These are phyloP conservation scores for Durotheca rogersii DNA, from an alignment of 495 filamentous ascomycete species.

Conservation along the genomic window DNA sequence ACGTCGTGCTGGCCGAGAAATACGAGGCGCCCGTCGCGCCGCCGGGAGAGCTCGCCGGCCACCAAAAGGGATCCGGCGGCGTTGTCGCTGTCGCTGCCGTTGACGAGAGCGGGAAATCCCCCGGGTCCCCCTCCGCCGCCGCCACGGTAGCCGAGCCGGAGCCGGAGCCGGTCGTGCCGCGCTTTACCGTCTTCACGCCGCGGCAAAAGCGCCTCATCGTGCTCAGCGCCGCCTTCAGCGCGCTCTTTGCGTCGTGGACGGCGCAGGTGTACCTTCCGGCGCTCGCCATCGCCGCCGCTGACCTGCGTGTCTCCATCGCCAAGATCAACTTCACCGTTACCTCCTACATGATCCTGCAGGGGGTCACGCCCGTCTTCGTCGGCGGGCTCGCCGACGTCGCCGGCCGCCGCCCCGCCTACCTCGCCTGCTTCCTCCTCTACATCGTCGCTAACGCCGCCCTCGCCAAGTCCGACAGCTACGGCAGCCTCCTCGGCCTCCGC, in stretches of 20 bases:
- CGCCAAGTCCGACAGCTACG: slow-evolving; percentile 51
- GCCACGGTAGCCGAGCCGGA: too few species aligned
- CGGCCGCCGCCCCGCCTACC: slow-evolving; percentile 58
- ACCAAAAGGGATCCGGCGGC: slow-evolving; percentile 9
- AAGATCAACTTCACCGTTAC: slow-evolving; percentile 65
- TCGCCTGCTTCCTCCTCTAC: slow-evolving; percentile 57
- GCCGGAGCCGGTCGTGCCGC: slow-evolving; percentile 33
- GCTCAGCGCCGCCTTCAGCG: slow-evolving; percentile 56
- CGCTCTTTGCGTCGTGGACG: slow-evolving; percentile 69
- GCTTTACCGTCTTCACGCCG: slow-evolving; percentile 55
- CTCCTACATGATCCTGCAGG: slow-evolving; percentile 61
- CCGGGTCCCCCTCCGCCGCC: too few species aligned
- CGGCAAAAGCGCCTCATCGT: slow-evolving; percentile 62
- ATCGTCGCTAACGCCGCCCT: slow-evolving; percentile 58
- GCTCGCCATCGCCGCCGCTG: slow-evolving; percentile 53
- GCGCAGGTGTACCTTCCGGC: slow-evolving; percentile 72
- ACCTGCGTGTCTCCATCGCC: slow-evolving; percentile 52
- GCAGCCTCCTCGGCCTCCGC: slow-evolving; percentile 53
- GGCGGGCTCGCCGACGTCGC: slow-evolving; percentile 56
- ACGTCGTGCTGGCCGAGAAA: slow-evolving; percentile 19
- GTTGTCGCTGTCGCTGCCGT: slow-evolving; percentile 6
- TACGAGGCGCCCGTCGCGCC: slow-evolving; percentile 2
- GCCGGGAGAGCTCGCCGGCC: background rate
- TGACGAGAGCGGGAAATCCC: slow-evolving; percentile 5
- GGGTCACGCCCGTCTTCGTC: slow-evolving; percentile 57